Evolutionary conservation across 257 asterid genomes (phyloP), one percentile per base, ranked within the genome.

Genomic region (Forsythia suspensa): DNA sequence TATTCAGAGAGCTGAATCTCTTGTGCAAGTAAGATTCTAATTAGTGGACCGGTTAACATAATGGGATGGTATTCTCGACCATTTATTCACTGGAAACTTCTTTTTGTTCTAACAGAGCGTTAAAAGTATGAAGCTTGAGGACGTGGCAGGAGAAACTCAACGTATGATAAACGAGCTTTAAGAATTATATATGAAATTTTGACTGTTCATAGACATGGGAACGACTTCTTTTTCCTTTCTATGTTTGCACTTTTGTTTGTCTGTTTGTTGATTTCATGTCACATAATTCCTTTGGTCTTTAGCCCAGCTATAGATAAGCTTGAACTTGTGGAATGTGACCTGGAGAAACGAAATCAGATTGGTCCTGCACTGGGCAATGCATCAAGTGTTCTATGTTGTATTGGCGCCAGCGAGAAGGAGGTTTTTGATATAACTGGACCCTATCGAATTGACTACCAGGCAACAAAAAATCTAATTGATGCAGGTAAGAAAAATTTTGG

Each of bases 281-380:
- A 85, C 87, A 87, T 88, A 87, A 81, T 82, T 80, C 44, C 75
- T 88, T 82, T 90, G 94, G 90, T 85, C 87, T 91, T 89, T 93
- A 95, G 98, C 93, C 97, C 99, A 95, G 99, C 98, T 85, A 91
- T 86, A 89, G 99, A 95, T 87, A 93, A 89, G 92, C 92, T 95
- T 86, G 97, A 93, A 83, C 90, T 95, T 75, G 97, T 95, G 85
- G 98, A 91, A 82, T 95, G 98, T 80, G 99, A 95, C 84, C 83
- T 95, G 88, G 99, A 95, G 95, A 86, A 89, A 83, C 88, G 73
- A 71, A 85, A 89, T 69, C 90, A 68, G 86, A 90, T 95, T 75
- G 80, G 46, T 71, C 91, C 91, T 7, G 97, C 97, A 18, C 76
- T 95, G 74, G 97, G 92, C 21, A 90, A 87, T 67, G 91, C 98